Conservation (phyloP, 1,284 basidiomycete species). For the Coniferiporia weirii region DNA sequence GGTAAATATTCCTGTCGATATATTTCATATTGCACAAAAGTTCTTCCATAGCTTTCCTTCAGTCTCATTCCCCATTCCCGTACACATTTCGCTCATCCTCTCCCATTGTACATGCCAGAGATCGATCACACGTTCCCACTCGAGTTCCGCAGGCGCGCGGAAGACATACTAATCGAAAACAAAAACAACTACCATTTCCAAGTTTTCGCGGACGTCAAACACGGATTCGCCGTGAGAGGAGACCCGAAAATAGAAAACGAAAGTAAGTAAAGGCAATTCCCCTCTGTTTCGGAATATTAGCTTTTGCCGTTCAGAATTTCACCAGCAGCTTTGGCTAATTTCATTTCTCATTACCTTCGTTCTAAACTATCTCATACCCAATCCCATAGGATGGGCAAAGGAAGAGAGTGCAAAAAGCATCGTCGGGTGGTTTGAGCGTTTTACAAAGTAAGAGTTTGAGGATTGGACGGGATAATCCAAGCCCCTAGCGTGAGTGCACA, state of each 20-base stretch:
- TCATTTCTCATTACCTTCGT: neutral
- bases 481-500: neutral
- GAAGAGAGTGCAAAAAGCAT: conserved; percentile 49
- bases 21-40: neutral
- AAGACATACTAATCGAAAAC: conserved; percentile 38
- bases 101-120: conserved; percentile 28
- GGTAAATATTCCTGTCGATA: conserved; percentile 28
- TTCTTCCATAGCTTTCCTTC: neutral
- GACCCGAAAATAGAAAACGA: conserved; percentile 34
- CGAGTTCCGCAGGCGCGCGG: conserved; percentile 39
- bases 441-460: neutral
- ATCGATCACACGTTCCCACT: conserved; percentile 39
- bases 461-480: neutral
- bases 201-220: conserved; percentile 43
- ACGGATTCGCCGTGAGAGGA: conserved; percentile 41
- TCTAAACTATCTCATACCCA: neutral
- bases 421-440: conserved; percentile 42
- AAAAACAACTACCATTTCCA: conserved; percentile 44
- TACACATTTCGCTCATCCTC: too few relatives aligned
- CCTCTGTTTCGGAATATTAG: neutral
- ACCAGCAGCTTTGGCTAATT: neutral
- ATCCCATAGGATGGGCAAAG: conserved; percentile 48
- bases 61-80: neutral
- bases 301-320: neutral
- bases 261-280: conserved; percentile 30